Conservation (phyloP, 2,329 filamentous ascomycete genomes). For the Clonostachys byssicola region DNA sequence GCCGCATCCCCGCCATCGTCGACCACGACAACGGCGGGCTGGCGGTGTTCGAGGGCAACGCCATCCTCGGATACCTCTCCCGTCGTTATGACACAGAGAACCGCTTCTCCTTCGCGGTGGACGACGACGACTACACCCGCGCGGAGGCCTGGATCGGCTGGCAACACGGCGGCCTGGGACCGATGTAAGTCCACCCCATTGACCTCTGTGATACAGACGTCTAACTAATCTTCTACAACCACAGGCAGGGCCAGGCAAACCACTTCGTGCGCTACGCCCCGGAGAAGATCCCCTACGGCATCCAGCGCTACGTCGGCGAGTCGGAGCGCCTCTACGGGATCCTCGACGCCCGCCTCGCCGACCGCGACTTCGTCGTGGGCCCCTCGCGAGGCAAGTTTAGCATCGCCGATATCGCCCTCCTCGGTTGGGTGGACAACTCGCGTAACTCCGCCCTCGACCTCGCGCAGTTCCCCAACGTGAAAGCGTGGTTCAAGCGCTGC, state of each 20-base stretch:
- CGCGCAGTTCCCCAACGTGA: slow-evolving; percentile 64
- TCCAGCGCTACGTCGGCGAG: slow-evolving; percentile 74
- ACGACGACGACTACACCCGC: slow-evolving; percentile 35
- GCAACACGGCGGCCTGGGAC: slow-evolving; percentile 73
- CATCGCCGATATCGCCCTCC: slow-evolving; percentile 68
- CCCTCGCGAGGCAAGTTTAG: slow-evolving; percentile 44
- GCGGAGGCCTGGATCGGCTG: slow-evolving; percentile 54
- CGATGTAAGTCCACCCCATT: slow-evolving; percentile 29
- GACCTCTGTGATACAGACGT: no score
- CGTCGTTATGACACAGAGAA: slow-evolving; percentile 70
- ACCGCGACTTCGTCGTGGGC: slow-evolving; percentile 50
- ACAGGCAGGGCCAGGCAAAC: slow-evolving; percentile 64
- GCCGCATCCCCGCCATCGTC: slow-evolving; percentile 60
- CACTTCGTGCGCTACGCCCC: slow-evolving; percentile 68
- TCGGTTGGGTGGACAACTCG: slow-evolving; percentile 61
- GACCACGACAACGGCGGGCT: slow-evolving; percentile 60
- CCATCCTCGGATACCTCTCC: slow-evolving; percentile 70
- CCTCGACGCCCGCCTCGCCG: slow-evolving; percentile 59
- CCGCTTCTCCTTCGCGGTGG: slow-evolving; percentile 67
- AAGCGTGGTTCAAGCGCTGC: slow-evolving; percentile 71
- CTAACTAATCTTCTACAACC: no score
- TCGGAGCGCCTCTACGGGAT: slow-evolving; percentile 70
- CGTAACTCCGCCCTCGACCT: slow-evolving; percentile 30
- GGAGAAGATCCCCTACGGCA: slow-evolving; percentile 65
- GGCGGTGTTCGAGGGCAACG: slow-evolving; percentile 69